These are phyloP conservation scores for Hortiboletus campestris DNA, from an alignment of 768 basidiomycete genomes.

Conservation along the genomic window DNA sequence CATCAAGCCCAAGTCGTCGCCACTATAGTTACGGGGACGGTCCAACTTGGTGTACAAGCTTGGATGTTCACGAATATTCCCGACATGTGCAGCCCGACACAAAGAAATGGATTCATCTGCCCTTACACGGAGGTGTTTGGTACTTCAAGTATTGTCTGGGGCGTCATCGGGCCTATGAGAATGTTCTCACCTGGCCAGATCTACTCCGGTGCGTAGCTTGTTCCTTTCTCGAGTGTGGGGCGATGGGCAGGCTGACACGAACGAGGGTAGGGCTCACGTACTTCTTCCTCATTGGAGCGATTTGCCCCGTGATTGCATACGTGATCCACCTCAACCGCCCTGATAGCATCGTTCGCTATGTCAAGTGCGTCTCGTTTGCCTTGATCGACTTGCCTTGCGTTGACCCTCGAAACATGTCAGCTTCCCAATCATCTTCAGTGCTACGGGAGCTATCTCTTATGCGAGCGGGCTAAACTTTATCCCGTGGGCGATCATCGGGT, in stretches of 20 bases:
- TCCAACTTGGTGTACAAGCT: conserved; percentile 62
- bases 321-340: conserved; percentile 59
- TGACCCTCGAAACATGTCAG: conserved; percentile 18
- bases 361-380: conserved; percentile 51
- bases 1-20: conserved; percentile 54
- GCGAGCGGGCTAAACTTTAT: conserved; percentile 66
- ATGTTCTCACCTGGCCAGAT: conserved; percentile 66
- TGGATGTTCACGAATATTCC: conserved; percentile 53
- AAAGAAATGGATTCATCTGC: conserved; percentile 61
- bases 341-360: conserved; percentile 56
- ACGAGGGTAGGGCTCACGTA: conserved; percentile 42
- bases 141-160: conserved; percentile 78
- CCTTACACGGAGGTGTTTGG: conserved; percentile 72
- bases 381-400: neutral
- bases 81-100: conserved; percentile 30
- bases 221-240: neutral
- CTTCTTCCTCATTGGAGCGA: conserved; percentile 79
- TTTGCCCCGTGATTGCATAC: conserved; percentile 57
- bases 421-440: conserved; percentile 52
- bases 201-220: conserved; percentile 42
- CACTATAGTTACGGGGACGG: conserved; percentile 61
- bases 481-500: conserved; percentile 63
- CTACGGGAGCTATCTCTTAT: conserved; percentile 60
- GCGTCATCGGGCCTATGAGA: conserved; percentile 75
- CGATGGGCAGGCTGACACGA: neutral